These are phyloP conservation scores for Yamadazyma atlantica DNA, from an alignment of 1,139 yeast genomes.

Conservation along the genomic window DNA sequence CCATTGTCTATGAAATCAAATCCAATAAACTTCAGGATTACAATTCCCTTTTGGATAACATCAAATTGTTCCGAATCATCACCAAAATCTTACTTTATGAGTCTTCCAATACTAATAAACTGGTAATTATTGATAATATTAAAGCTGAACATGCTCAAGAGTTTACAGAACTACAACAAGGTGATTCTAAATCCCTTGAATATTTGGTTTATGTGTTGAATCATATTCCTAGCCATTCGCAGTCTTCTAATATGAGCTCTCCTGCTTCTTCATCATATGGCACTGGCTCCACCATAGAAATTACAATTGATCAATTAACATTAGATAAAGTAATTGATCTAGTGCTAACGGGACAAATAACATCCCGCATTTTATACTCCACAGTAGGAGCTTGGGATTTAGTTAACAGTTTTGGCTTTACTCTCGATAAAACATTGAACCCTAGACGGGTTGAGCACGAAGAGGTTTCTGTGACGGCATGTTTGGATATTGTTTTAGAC, in stretches of 20 bases:
- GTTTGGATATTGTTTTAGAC: slow-evolving; percentile 7
- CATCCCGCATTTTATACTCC: slow-evolving; percentile 31
- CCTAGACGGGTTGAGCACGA: slow-evolving; percentile 4
- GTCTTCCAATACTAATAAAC: no score
- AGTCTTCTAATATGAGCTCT: slow-evolving; percentile 13
- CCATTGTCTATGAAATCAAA: slow-evolving; percentile 12
- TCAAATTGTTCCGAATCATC: slow-evolving; percentile 10
- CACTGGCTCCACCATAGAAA: slow-evolving; percentile 1
- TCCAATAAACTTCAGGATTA: background rate
- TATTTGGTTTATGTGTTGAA: slow-evolving; percentile 20
- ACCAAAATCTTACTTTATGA: slow-evolving; percentile 1
- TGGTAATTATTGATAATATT: background rate
- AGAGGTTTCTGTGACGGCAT: slow-evolving; percentile 7
- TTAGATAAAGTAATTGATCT: slow-evolving; percentile 16
- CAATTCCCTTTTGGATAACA: slow-evolving; percentile 6
- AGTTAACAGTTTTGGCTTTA: slow-evolving; percentile 20
- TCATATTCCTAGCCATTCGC: slow-evolving; percentile 12
- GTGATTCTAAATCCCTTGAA: slow-evolving; percentile 12
- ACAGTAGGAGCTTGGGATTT: slow-evolving; percentile 37
- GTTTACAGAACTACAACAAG: background rate
- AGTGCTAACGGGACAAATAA: slow-evolving; percentile 21
- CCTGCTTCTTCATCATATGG: slow-evolving; percentile 8
- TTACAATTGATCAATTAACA: slow-evolving; percentile 8
- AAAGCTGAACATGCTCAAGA: background rate
- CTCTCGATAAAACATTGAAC: slow-evolving; percentile 9